Evolutionary conservation across 2,329 filamentous ascomycete species (phyloP), one percentile per base, ranked within the genome.

Genomic region (Penicillium janthinellum): DNA sequence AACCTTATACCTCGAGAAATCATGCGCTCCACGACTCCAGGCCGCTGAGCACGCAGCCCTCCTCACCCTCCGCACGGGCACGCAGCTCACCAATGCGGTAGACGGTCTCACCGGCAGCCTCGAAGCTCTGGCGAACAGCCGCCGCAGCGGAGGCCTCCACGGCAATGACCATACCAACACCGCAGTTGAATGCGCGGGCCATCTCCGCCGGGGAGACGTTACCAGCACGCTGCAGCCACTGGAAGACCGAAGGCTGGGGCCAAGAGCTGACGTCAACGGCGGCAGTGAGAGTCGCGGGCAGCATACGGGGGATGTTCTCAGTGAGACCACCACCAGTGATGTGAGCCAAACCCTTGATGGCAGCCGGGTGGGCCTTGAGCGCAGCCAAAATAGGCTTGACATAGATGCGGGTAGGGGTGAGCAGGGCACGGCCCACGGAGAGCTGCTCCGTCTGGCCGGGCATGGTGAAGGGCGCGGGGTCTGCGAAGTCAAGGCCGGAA

Each of bases 231-330:
- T 92, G 92, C 69, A 99, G 83, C 95, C 95, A 99, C 71, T 83
- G 83, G 80, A 98, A 95, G 4, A 97, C 90, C 1, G 85, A 79
- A 0, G 90, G 92, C 45, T 92, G 83, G 28, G 86, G 75, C 92
- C 93, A 99, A 1, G 85, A 78, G 44, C 82, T 80, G 49, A 90
- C 90, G 70, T 96, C 90, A 57, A 99, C 87, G 73, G 92, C 86
- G 1, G 92, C 94, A 1, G 90, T 85, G 5, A 99, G 85, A 48
- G 88, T 81, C 37, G 84, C 77, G 1, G 95, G 95, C 17, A 99
- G 83, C 90, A 96, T 96, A 65, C 95, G 88, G 34, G 95, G 95
- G 28, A 99, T 89, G 76, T 99, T 99, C 79, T 99, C 95, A 17
- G 89, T 83, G 20, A 99, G 84, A 11, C 95, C 95, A 62, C 95